Conservation (phyloP, 1,139 yeast genomes). For the Zygosaccharomyces pseudobailii region DNA sequence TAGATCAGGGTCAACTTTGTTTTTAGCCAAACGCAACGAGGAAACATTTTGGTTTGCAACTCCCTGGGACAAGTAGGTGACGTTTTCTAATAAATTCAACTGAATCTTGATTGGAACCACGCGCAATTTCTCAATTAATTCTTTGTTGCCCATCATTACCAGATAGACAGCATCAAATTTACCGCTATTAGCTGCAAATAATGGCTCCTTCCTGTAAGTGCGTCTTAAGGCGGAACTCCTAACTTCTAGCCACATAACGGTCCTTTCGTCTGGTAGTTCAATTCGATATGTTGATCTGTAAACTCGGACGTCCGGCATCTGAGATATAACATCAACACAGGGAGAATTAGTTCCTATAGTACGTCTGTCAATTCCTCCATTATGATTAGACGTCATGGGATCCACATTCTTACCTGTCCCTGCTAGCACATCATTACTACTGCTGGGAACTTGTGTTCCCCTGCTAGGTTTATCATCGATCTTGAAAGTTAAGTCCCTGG, state of each 20-base stretch:
- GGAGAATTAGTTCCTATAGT: neutral
- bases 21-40: constrained; percentile 22
- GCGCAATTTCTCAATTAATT: constrained; percentile 9
- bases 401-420: neutral
- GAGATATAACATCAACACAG: neutral
- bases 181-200: constrained; percentile 23
- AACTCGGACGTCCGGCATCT: constrained; percentile 3
- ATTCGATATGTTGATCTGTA: constrained; percentile 20
- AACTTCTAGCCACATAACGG: constrained; percentile 26
- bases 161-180: constrained; percentile 26
- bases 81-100: constrained; percentile 24
- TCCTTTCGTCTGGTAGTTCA: constrained; percentile 19
- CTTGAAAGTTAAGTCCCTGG: constrained; percentile 12
- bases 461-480: constrained; percentile 8
- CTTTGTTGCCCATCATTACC: constrained; percentile 15
- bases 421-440: neutral
- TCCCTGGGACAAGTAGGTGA: constrained; percentile 27
- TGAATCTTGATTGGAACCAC: constrained; percentile 21
- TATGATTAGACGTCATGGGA: neutral
- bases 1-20: constrained; percentile 5
- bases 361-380: neutral
- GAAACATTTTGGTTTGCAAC: constrained; percentile 27
- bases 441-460: neutral
- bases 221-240: constrained; percentile 21
- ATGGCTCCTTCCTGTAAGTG: constrained; percentile 23